Evolutionary conservation across 1,284 basidiomycete genomes (phyloP), one percentile per base, ranked within the genome.

Genomic region (Golubevia pallescens): DNA sequence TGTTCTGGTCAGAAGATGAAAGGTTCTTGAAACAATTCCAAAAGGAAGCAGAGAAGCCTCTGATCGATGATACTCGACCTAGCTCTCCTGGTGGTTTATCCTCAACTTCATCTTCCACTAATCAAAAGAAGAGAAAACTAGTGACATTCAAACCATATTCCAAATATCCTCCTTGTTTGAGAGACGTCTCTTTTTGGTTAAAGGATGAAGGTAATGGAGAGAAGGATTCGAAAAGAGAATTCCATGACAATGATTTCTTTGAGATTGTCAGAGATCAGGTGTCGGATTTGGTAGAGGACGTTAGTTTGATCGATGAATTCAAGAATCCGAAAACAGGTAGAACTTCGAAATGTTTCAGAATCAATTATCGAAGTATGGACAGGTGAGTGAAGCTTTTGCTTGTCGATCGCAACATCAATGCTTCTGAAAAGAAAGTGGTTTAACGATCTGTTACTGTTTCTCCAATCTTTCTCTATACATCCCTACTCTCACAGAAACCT

Each of bases 321-420:
- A 89, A 89, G 13, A 94, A 99, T 86, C 95, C 95, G 0, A 96
- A 94, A 87, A 94, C 94, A 3, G 88, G 89, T 24, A 89, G 91
- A 59, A 89, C 89, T 70, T 95, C 93, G 75, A 87, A 92, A 71
- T 95, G 95, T 86, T 98, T 94, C 86, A 89, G 96, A 58, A 90
- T 99, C 71, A 94, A 94, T 79, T 99, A 98, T 86, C 89, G 95
- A 62, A 97, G 94, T 42, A 97, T 99, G 95, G 96, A 99, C 85
- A 90, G 92, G 93, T 92, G 75, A 65, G 87, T 60, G 8, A 20
- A 48, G 42, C 23, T 20, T 13, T 16, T 73, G 57, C 1, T 54
- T 16, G 55, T 10, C 10, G 48, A n/a, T n/a, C n/a, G 28, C 28
- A 32, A 21, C 59, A 54, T 16, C 6, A 20, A 28, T 23, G 16